Base-by-base conservation (phyloP, 768 basidiomycete species). In the Pleurotus salmoneostramineus region DNA sequence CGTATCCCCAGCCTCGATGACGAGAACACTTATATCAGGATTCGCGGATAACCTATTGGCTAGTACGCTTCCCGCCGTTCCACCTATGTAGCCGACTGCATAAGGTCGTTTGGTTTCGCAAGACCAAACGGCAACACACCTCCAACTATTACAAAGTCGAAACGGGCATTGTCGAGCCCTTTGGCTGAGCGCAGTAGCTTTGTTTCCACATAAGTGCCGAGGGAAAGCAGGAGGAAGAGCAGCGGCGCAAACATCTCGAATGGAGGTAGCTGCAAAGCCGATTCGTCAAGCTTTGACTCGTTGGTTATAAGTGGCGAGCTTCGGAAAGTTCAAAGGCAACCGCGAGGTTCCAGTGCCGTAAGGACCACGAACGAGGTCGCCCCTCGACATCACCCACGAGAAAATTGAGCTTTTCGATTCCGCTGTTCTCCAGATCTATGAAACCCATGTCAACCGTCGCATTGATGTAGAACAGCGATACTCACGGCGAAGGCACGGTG, bases 71-170 rank as follows among this genome's bases (percentile, higher is more conserved):
- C 58, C 58, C 10, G 37, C 37, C 37, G 37, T 40, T 10, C 37
- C 37, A 43, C 34, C 58, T 11, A 36, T 40, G 21, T 27, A 27
- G 11, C 57, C 57, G 17, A 35, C 57, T 57, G 14, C n/a, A 50
- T 51, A 34, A 33, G 49, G 27, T 6, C 57, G 43, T 7, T 51
- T 43, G 6, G 51, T 27, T n/a, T 46, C 17, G 1, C 64, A 32
- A 21, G 3, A 3, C 17, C 17, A 55, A 31, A 1, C 5, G 2
- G 8, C 8, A 17, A 32, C 56, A 11, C 21, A 58, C 57, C 57
- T 40, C 57, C 57, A 15, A 58, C 50, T 50, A 58, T 44, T 17
- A 58, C 48, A 40, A 58, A 58, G 35, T 58, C 57, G 43, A 68
- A 71, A 14, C 14, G 37, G 5, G 47, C 47, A 15, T 49, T 33